Percentiles rank a stretch among this genome's conserved stretches.
Evolutionary conservation across 106 monocot genomes (phyloP).

Genomic region (Dactylorhiza incarnata): DNA sequence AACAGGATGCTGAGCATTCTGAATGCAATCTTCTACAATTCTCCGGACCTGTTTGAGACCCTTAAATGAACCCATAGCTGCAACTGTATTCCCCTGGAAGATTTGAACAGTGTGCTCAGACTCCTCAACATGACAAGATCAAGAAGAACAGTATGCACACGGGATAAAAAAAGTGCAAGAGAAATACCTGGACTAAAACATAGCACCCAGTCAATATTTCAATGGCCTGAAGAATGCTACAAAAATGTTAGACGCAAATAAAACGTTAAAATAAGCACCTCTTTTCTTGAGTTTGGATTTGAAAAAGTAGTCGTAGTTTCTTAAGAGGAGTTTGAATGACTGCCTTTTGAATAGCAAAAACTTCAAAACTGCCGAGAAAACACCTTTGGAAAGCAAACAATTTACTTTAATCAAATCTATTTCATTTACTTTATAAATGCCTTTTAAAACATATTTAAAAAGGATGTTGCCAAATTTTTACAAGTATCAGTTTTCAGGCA

Average conservation of each 20-base stretch:
- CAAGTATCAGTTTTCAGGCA: too few species aligned
- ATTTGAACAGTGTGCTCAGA: constrained; percentile 3
- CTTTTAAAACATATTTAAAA: too few species aligned
- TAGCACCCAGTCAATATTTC: constrained; percentile 99
- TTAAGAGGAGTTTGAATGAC: too few species aligned
- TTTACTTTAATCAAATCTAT: too few species aligned
- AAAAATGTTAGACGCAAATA: constrained; percentile 1
- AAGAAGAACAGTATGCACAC: neutral
- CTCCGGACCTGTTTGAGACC: constrained; percentile 91
- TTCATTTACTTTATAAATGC: too few species aligned
- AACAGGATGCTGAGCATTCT: constrained; percentile 88
- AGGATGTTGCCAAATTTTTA: too few species aligned
- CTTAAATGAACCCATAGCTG: constrained; percentile 98
- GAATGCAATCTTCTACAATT: constrained; percentile 93
- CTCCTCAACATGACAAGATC: neutral
- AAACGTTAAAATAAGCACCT: neutral
- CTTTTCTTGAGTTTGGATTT: too few species aligned
- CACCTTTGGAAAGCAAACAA: too few species aligned
- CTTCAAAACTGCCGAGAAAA: too few species aligned
- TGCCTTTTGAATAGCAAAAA: too few species aligned
- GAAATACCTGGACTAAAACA: constrained; percentile 80
- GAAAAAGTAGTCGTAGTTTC: too few species aligned
- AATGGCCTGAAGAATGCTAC: constrained; percentile 50
- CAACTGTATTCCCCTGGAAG: constrained; percentile 78
- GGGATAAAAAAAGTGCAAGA: neutral